Percentiles rank a stretch among this genome's conserved stretches.
Evolutionary conservation across 2,329 filamentous ascomycete species (phyloP).

Genomic region (Penicillium sp.): DNA sequence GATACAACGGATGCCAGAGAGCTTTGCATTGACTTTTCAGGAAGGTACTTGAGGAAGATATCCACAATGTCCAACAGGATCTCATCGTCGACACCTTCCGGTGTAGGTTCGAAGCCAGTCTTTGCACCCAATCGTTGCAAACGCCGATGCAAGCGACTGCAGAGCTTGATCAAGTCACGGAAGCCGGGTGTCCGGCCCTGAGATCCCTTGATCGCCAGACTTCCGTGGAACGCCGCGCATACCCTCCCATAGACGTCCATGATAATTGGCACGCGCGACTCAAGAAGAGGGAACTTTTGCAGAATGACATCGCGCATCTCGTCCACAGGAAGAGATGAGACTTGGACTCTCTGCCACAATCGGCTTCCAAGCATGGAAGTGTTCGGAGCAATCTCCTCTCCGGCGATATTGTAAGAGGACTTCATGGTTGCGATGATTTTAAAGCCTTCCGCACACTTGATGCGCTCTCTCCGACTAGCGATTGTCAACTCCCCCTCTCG

Average conservation of each 20-base stretch:
- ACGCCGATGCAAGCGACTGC: conserved; percentile 68
- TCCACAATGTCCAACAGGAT: conserved; percentile 94
- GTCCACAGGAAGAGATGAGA: conserved; percentile 61
- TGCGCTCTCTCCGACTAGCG: conserved; percentile 80
- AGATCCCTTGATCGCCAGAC: conserved; percentile 37
- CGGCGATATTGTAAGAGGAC: conserved; percentile 62
- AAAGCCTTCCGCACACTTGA: conserved; percentile 80
- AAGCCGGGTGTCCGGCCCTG: conserved; percentile 61
- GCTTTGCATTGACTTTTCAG: conserved; percentile 59
- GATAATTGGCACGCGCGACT: conserved; percentile 54
- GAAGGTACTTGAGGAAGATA: conserved; percentile 81
- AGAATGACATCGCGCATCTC: conserved; percentile 75
- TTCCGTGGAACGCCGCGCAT: conserved; percentile 39
- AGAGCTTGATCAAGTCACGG: conserved; percentile 89
- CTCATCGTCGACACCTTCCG: conserved; percentile 69
- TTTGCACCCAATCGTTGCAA: conserved; percentile 59
- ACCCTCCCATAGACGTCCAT: conserved; percentile 56
- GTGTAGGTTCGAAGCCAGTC: conserved; percentile 67
- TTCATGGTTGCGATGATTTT: conserved; percentile 89
- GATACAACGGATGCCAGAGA: conserved; percentile 65
- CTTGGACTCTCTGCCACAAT: conserved; percentile 77
- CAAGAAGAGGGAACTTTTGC: conserved; percentile 67
- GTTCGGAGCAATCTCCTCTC: conserved; percentile 68
- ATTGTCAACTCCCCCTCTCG: conserved; percentile 87
- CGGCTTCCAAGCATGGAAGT: conserved; percentile 73